Percentiles rank a stretch among this genome's conserved stretches.
These are phyloP conservation scores for Colletotrichum lupini DNA, from an alignment of 2,329 filamentous ascomycete species.

Conservation along the genomic window DNA sequence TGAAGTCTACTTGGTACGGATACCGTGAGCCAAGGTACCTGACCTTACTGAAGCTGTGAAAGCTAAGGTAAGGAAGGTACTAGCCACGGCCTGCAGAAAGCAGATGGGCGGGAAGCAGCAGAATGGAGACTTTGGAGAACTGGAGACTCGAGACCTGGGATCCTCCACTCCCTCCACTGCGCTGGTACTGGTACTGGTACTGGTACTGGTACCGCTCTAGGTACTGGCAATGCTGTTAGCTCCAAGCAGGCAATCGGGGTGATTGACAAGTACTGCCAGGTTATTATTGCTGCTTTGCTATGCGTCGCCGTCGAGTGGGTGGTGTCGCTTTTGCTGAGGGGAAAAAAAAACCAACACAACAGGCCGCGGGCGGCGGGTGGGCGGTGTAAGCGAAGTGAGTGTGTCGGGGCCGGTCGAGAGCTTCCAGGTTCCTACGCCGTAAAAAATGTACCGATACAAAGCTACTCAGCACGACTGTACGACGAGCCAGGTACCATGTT, in stretches of 20 bases:
- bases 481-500: background rate
- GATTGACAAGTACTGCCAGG: conserved; percentile 3
- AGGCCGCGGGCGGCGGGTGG: conserved; percentile 3
- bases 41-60: no score
- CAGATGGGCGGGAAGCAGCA: background rate
- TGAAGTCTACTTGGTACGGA: background rate
- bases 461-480: no score
- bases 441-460: background rate
- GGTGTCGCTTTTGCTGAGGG: conserved; percentile 7
- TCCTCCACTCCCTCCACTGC: conserved; percentile 7
- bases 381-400: conserved; percentile 26
- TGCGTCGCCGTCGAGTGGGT: background rate
- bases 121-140: background rate
- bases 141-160: background rate
- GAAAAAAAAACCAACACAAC: background rate
- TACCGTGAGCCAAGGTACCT: no score
- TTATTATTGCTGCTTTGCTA: background rate
- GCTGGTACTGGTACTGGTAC: conserved; percentile 7
- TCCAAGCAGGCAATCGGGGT: conserved; percentile 10
- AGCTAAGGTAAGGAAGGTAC: no score
- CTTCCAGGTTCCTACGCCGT: background rate
- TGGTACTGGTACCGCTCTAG: conserved; percentile 12
- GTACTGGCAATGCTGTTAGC: background rate
- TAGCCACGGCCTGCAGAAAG: background rate
- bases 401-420: conserved; percentile 8